Evolutionary conservation across 2,329 filamentous ascomycete species (phyloP), one percentile per base, ranked within the genome.

Genomic region (Huntiella savannae): DNA sequence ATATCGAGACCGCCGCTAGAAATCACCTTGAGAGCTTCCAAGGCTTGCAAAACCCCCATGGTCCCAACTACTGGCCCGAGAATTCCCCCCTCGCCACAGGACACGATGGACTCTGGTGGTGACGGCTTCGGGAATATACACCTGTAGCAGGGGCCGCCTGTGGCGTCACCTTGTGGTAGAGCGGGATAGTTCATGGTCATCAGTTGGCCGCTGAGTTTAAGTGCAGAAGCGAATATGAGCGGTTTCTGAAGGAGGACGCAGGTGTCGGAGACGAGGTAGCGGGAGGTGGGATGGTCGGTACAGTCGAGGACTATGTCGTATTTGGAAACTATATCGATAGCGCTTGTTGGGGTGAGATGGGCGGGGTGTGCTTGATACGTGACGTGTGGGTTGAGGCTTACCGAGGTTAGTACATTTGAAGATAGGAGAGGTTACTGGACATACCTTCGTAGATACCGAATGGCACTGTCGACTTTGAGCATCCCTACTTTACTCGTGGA

Each of bases 291-390:
- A 53, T 88, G 86, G 61, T 98, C 91, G 7, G 88, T 96, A 59
- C 91, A 98, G 60, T 98, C 91, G 10, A 98, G 75, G 1, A 96
- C 75, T 1, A 95, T 54, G 55, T 94, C 84, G 57, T 93, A 96
- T 3, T 65, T 55, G 0, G 66, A 62, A 47, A 93, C 73, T 36
- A 85, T 75, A 0, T 66, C 59, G 5, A 75, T 62, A 0, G 85
- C 82, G 45, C 80, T 82, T 49, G 74, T 63, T 0, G 84, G 70
- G 0, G 73, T 75, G 11, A 95, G 70, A 52, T 82, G 78, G 11
- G 68, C 66, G 7, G 62, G 59, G 56, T 92, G 70, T 0, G 75
- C 61, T 13, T 72, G 60, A 55, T 85, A 86, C 1, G 60, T 70
- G 13, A 82, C 66, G 10, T 73, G 67, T 0, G 83, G 80, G 56